phyloP scores from a whole-genome alignment of 495 filamentous ascomycete genomes.

The Xylaria palmicola region DNA sequence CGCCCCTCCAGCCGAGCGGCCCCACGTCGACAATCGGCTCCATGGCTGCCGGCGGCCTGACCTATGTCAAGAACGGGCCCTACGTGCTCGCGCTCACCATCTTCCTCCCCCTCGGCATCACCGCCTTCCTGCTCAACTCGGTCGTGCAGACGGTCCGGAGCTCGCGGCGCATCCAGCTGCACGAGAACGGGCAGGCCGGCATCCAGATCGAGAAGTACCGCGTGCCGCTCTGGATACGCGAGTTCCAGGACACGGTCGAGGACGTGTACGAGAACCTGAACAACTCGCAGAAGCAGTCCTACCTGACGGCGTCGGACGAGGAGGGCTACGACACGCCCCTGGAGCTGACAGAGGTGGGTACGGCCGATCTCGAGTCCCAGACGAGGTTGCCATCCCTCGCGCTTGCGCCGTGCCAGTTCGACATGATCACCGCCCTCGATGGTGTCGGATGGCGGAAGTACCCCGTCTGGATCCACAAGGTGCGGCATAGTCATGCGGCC shows the following conservation, averaged over 20 bases:
- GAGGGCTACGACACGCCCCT: constrained; percentile 20
- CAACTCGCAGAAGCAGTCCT: constrained; percentile 59
- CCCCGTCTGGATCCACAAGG: constrained; percentile 81
- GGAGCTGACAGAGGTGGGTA: constrained; percentile 19
- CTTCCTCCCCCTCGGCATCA: constrained; percentile 65
- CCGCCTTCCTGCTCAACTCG: constrained; percentile 72
- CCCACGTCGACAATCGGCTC: constrained; percentile 24
- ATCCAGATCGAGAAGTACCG: constrained; percentile 64
- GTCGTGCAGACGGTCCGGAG: constrained; percentile 72
- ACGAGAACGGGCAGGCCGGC: constrained; percentile 68
- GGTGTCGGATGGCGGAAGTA: constrained; percentile 75
- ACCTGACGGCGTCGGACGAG: constrained; percentile 50
- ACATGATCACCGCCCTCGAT: constrained; percentile 77
- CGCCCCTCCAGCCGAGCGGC: constrained; percentile 38
- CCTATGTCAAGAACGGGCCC: constrained; percentile 48
- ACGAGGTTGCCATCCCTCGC: constrained; percentile 63
- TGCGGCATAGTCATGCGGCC: constrained; percentile 79
- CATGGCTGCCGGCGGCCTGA: constrained; percentile 4
- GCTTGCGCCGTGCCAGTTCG: constrained; percentile 74
- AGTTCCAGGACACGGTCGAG: constrained; percentile 69
- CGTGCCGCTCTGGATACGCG: constrained; percentile 71
- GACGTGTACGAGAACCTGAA: constrained; percentile 70
- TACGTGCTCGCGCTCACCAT: constrained; percentile 61
- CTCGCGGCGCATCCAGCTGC: constrained; percentile 67
- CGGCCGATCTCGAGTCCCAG: constrained; percentile 39